Evolutionary conservation across 768 basidiomycete species (phyloP).

Genomic region (Cyclocybe cylindracea): DNA sequence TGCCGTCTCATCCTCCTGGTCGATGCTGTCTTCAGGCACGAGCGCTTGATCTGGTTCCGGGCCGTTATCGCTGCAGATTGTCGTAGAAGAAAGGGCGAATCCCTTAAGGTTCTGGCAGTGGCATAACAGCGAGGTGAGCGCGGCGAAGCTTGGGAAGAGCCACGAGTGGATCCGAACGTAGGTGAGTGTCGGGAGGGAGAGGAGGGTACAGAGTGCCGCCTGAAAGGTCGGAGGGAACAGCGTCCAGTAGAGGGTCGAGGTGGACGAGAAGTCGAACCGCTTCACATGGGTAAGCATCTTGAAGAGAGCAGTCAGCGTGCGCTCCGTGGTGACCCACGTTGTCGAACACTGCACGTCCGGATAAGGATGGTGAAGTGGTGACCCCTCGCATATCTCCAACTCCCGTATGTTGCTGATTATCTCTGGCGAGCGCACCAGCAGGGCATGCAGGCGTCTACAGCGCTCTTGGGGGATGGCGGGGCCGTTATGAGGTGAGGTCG

Average conservation of each 20-base stretch:
- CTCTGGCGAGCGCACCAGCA: conserved; percentile 32
- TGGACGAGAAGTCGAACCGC: conserved; percentile 38
- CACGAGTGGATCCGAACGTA: conserved; percentile 42
- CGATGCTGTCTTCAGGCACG: conserved; percentile 6
- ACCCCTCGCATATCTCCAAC: conserved; percentile 41
- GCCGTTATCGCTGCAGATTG: conserved; percentile 24
- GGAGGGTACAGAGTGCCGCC: conserved; percentile 33
- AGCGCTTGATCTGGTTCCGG: conserved; percentile 6
- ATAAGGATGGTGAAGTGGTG: conserved; percentile 29
- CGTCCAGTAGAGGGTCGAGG: conserved; percentile 36
- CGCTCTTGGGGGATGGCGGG: conserved; percentile 29
- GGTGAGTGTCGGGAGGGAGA: conserved; percentile 33
- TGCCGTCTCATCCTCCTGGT: conserved; percentile 1
- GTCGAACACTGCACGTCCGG: conserved; percentile 29
- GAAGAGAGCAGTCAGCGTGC: conserved; percentile 36
- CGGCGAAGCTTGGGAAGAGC: conserved; percentile 36
- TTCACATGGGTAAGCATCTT: conserved; percentile 35
- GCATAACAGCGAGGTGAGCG: conserved; percentile 33
- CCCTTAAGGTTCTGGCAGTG: conserved; percentile 35
- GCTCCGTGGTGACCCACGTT: conserved; percentile 40
- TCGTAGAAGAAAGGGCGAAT: conserved; percentile 36
- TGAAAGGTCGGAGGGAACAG: conserved; percentile 34
- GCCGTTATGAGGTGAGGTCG: conserved; percentile 23
- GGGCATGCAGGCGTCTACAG: conserved; percentile 35
- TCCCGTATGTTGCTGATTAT: conserved; percentile 36